Evolutionary conservation across 1,284 basidiomycete genomes (phyloP), one percentile per base, ranked within the genome.

Genomic region (Lentinula novae-zelandiae): DNA sequence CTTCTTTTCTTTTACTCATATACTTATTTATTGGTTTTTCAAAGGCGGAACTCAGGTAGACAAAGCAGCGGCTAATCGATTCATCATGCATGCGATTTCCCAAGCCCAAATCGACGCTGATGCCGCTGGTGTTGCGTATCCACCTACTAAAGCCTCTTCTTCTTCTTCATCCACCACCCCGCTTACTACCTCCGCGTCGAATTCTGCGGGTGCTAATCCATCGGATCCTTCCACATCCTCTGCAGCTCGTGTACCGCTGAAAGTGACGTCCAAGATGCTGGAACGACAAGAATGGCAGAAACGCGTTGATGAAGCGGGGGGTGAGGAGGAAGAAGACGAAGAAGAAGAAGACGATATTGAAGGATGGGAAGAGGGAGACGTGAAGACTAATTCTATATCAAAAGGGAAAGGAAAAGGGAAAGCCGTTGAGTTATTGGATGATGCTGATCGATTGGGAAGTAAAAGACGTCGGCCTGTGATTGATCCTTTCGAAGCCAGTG

Each of bases 51-150:
- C 77, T 76, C 55, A 72, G 40, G 67, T 93, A 55, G 90, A 93
- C 80, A 90, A 88, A 70, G 84, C 75, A 27, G 91, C 88, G n/a
- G 91, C 90, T 4, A 77, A 77, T 53, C 83, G 91, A 36, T 93
- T 93, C 73, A 93, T 93, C 71, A 90, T 88, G 70, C 82, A 90
- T 68, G 91, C 90, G n/a, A 90, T 93, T 57, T 73, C 85, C 0
- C 86, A 89, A 69, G 78, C 78, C 69, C 33, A 73, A 70, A 64
- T 6, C 57, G 60, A 57, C 34, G 34, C 39, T 20, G 57, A 58
- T 22, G 51, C 46, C 9, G 27, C 51, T 49, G 58, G 56, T 40
- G 57, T 34, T 33, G 13, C 38, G 3, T 22, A 44, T 42, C 8
- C 61, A 27, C 40, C 64, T 2, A 40, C 64, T 2, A 40, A 22